A percentile compares a stretch with the other conserved stretches of the same genome.
Conservation (phyloP, 257 asterid species). For the Oldenlandia corymbosa region DNA sequence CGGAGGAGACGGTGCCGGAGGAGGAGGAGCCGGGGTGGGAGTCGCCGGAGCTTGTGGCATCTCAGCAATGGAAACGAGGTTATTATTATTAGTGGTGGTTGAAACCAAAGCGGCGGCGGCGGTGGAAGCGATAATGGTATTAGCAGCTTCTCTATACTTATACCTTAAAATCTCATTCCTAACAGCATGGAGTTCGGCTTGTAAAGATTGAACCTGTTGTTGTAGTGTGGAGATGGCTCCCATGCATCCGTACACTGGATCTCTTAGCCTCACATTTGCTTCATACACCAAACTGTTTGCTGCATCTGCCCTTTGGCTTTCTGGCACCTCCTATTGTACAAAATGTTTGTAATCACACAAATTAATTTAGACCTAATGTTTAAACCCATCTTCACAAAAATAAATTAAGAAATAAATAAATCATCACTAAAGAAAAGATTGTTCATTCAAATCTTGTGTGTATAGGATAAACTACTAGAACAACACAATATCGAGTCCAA, state of each 20-base stretch:
- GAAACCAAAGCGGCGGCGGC: slow-evolving; percentile 31
- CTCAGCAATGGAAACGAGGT: slow-evolving; percentile 50
- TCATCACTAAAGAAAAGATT: too few relatives aligned
- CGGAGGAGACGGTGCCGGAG: slow-evolving; percentile 28
- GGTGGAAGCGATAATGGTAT: slow-evolving; percentile 43
- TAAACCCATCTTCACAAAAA: too few relatives aligned
- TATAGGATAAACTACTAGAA: too few relatives aligned
- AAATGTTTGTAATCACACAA: background rate
- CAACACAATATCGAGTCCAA: too few relatives aligned
- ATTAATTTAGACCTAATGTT: too few relatives aligned
- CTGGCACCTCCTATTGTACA: slow-evolving; percentile 63
- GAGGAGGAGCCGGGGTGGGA: slow-evolving; percentile 43
- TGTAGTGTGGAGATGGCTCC: slow-evolving; percentile 84
- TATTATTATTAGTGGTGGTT: background rate
- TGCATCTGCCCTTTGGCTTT: slow-evolving; percentile 70
- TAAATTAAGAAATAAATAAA: too few relatives aligned
- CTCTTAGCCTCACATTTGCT: slow-evolving; percentile 81
- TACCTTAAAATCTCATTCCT: slow-evolving; percentile 68
- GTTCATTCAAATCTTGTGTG: too few relatives aligned
- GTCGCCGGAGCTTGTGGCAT: slow-evolving; percentile 70
- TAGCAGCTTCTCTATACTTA: slow-evolving; percentile 74
- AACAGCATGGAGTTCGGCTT: slow-evolving; percentile 63
- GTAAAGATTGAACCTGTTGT: slow-evolving; percentile 65
- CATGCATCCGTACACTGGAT: slow-evolving; percentile 96
- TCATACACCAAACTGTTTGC: slow-evolving; percentile 89